A percentile compares a stretch with the other conserved stretches of the same genome.
phyloP scores from a whole-genome alignment of 2,329 filamentous ascomycete species.

The Cryphonectria naterciae region DNA sequence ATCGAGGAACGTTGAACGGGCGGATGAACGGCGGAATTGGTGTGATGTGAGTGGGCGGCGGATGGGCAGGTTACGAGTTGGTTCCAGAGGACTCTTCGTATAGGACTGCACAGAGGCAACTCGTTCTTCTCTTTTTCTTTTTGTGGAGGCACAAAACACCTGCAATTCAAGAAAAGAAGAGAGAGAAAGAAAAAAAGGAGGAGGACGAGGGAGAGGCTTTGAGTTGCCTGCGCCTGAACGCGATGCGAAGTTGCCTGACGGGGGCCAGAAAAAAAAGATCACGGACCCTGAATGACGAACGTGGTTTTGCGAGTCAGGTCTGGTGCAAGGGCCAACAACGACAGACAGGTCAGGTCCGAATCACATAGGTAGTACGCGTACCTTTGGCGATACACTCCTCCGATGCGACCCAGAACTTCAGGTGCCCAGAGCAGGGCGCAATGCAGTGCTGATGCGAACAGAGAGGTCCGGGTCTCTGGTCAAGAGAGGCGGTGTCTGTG shows the following conservation, averaged over 20 bases:
- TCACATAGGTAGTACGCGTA: neutral
- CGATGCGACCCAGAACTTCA: constrained; percentile 13
- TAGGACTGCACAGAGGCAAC: neutral
- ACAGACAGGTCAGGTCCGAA: neutral
- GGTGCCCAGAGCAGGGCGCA: constrained; percentile 9
- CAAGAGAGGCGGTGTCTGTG: constrained; percentile 15
- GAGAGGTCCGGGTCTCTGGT: neutral
- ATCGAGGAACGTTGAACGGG: constrained; percentile 16
- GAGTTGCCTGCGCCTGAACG: neutral
- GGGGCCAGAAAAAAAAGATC: neutral
- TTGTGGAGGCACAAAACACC: too few relatives aligned
- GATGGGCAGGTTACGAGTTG: constrained; percentile 6
- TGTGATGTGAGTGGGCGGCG: constrained; percentile 26
- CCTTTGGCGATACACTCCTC: constrained; percentile 3
- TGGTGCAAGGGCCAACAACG: neutral
- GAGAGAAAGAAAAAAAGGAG: too few relatives aligned
- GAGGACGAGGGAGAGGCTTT: too few relatives aligned
- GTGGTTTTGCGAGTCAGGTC: neutral
- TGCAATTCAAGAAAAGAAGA: too few relatives aligned
- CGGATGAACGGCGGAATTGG: constrained; percentile 14
- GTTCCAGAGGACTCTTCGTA: neutral
- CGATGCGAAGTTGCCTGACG: neutral
- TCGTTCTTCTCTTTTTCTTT: neutral
- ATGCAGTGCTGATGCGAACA: neutral
- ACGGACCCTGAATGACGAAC: constrained; percentile 1